Evolutionary conservation across 1,284 basidiomycete species (phyloP).

Genomic region (Ceratobasidium sp.): DNA sequence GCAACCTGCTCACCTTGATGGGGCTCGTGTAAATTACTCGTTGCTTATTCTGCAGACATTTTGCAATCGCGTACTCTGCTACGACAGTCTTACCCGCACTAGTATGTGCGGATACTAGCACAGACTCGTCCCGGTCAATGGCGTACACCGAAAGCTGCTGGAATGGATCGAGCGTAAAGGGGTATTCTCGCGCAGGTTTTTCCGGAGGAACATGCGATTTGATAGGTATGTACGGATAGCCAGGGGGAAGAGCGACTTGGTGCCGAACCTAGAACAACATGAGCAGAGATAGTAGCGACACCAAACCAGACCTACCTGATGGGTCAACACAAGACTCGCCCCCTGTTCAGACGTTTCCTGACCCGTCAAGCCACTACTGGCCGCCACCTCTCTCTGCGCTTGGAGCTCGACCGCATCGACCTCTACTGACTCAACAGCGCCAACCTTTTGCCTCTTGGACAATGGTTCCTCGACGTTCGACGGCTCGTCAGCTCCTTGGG

Average conservation of each 20-base stretch:
- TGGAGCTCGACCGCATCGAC: slow-evolving; percentile 90
- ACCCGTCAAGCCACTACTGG: slow-evolving; percentile 80
- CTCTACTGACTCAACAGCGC: slow-evolving; percentile 71
- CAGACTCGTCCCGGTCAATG: slow-evolving; percentile 96
- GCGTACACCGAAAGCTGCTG: slow-evolving; percentile 93
- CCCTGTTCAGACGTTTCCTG: slow-evolving; percentile 63
- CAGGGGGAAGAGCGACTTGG: slow-evolving; percentile 94
- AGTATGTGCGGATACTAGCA: slow-evolving; percentile 98
- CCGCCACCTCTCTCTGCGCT: slow-evolving; percentile 85
- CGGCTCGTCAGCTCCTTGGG: neutral
- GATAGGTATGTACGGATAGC: slow-evolving; percentile 91
- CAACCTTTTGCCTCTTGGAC: slow-evolving; percentile 60
- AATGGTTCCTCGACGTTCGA: neutral
- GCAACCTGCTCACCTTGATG: slow-evolving; percentile 80
- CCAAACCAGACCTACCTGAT: slow-evolving; percentile 64
- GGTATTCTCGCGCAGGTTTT: slow-evolving; percentile 91
- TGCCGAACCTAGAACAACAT: slow-evolving; percentile 71
- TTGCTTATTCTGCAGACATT: slow-evolving; percentile 89
- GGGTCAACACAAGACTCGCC: slow-evolving; percentile 72
- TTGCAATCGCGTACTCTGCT: slow-evolving; percentile 98
- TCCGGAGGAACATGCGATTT: slow-evolving; percentile 89
- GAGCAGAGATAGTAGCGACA: neutral
- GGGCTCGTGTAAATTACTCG: slow-evolving; percentile 99
- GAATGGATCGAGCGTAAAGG: slow-evolving; percentile 97
- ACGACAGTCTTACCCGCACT: slow-evolving; percentile 99